Conservation (phyloP, 164 flowering plant genomes). For the Aristolochia contorta region DNA sequence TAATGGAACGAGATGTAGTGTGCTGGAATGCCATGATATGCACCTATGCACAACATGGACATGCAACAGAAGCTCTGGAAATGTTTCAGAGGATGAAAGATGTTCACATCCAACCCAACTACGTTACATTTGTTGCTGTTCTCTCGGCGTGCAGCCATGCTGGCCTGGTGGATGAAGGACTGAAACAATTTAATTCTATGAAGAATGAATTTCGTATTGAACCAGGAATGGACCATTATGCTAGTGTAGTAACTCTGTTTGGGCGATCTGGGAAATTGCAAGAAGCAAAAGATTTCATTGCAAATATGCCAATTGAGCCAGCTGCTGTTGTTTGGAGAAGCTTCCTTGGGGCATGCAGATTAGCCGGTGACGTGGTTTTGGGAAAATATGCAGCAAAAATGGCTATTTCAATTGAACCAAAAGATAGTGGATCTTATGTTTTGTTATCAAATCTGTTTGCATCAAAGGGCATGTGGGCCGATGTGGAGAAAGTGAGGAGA, state of each 20-base stretch:
- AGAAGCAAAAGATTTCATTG: constrained; percentile 51
- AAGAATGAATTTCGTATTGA: constrained; percentile 28
- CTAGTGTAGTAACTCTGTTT: constrained; percentile 54
- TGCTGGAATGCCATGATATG: constrained; percentile 74
- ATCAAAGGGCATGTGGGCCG: constrained; percentile 48
- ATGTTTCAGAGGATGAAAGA: constrained; percentile 35
- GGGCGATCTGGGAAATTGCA: constrained; percentile 50
- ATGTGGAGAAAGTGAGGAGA: constrained; percentile 45
- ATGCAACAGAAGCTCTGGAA: constrained; percentile 44
- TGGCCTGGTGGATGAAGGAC: constrained; percentile 53
- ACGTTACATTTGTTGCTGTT: constrained; percentile 56
- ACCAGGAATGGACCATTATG: constrained; percentile 65
- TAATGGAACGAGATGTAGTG: constrained; percentile 31
- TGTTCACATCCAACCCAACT: constrained; percentile 44
- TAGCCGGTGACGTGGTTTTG: constrained; percentile 26
- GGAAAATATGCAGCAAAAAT: constrained; percentile 49
- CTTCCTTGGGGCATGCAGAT: constrained; percentile 43
- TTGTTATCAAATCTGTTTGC: constrained; percentile 48
- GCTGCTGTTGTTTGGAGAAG: constrained; percentile 57
- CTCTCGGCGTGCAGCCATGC: constrained; percentile 68
- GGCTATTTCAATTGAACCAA: constrained; percentile 45
- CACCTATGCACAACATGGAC: constrained; percentile 58
- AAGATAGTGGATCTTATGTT: constrained; percentile 49
- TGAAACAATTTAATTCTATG: constrained; percentile 40
- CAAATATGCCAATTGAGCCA: constrained; percentile 52